These are phyloP conservation scores for Paecilomyces fulvus DNA, from an alignment of 2,329 filamentous ascomycete species.

Conservation along the genomic window DNA sequence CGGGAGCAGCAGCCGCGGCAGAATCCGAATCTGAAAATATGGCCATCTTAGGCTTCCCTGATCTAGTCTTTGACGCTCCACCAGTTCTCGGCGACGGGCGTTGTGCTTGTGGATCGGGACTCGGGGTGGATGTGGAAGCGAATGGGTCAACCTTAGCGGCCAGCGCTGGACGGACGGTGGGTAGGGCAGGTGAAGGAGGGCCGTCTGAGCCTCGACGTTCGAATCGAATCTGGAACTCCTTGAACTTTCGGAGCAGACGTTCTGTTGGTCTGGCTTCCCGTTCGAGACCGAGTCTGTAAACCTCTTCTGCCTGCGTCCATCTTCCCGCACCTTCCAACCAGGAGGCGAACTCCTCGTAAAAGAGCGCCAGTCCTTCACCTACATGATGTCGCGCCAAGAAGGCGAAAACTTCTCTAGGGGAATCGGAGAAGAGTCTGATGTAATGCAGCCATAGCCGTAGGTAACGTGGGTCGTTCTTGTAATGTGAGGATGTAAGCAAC, in stretches of 20 bases:
- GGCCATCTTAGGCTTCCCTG: constrained; percentile 70
- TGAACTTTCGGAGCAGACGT: constrained; percentile 78
- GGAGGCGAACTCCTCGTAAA: constrained; percentile 92
- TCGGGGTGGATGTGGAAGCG: constrained; percentile 42
- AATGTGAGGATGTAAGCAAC: constrained; percentile 76
- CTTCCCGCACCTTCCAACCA: constrained; percentile 80
- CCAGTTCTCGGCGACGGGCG: constrained; percentile 42
- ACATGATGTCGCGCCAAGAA: constrained; percentile 84
- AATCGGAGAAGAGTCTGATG: constrained; percentile 83
- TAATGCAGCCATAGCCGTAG: constrained; percentile 91
- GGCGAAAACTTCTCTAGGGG: constrained; percentile 85
- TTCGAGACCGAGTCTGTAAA: constrained; percentile 84
- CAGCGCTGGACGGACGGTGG: constrained; percentile 71
- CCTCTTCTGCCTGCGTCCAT: constrained; percentile 87
- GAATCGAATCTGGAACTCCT: constrained; percentile 76
- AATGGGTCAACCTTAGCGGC: constrained; percentile 84
- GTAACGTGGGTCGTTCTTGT: constrained; percentile 93
- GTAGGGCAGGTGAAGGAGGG: constrained; percentile 79
- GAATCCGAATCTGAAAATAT: constrained; percentile 78
- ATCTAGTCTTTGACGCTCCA: constrained; percentile 48
- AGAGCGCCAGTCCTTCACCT: constrained; percentile 78
- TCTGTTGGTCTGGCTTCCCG: constrained; percentile 75
- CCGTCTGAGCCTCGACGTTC: constrained; percentile 56
- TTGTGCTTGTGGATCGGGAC: constrained; percentile 62
- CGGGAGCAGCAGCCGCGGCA: constrained; percentile 48